These are phyloP conservation scores for Termitomyces sp. DNA, from an alignment of 768 basidiomycete species.

Conservation along the genomic window DNA sequence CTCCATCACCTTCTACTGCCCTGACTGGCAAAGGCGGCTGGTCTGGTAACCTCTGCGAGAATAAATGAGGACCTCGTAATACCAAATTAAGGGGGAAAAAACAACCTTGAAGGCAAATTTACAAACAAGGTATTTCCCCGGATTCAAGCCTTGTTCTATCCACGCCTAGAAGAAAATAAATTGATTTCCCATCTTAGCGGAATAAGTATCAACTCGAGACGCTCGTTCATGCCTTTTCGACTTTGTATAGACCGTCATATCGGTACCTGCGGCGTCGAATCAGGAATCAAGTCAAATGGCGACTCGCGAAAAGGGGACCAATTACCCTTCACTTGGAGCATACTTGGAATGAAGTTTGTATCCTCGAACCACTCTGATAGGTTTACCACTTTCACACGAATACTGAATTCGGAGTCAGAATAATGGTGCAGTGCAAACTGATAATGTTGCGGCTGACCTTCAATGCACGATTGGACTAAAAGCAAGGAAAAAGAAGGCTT, in stretches of 20 bases:
- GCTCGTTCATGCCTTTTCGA: slow-evolving; percentile 60
- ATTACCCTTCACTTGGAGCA: slow-evolving; percentile 74
- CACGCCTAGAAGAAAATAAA: slow-evolving; percentile 43
- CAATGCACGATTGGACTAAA: slow-evolving; percentile 62
- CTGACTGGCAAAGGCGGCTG: slow-evolving; percentile 46
- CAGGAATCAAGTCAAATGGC: background rate
- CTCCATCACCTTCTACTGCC: slow-evolving; percentile 11
- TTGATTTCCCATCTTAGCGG: background rate
- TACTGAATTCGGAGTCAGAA: slow-evolving; percentile 30
- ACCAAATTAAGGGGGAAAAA: background rate
- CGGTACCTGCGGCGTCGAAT: slow-evolving; percentile 51
- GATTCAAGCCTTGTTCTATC: slow-evolving; percentile 67
- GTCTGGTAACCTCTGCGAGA: slow-evolving; percentile 42
- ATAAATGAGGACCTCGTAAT: background rate
- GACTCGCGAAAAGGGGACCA: background rate
- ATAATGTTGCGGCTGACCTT: slow-evolving; percentile 31
- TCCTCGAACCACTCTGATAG: slow-evolving; percentile 84
- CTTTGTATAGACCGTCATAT: slow-evolving; percentile 84
- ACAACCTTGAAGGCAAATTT: slow-evolving; percentile 77
- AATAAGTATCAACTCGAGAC: too few relatives aligned
- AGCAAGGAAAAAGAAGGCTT: background rate
- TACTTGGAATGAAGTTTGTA: slow-evolving; percentile 69
- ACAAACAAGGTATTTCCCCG: slow-evolving; percentile 72
- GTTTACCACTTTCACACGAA: slow-evolving; percentile 76
- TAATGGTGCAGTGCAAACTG: background rate